Evolutionary conservation across 805 yeast species (phyloP).

Genomic region (Maudiozyma barnettii): DNA sequence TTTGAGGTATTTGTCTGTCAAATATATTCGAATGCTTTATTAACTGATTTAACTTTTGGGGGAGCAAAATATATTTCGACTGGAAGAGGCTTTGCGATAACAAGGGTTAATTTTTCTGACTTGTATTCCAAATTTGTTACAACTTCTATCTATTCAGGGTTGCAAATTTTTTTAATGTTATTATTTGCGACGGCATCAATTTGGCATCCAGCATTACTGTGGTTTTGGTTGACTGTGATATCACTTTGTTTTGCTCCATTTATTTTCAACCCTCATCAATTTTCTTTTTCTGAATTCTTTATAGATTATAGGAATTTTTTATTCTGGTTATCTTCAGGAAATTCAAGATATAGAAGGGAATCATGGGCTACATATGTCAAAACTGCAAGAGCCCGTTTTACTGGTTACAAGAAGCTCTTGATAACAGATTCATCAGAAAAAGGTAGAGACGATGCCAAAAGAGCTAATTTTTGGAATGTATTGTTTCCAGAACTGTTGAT

Average conservation of each 20-base stretch:
- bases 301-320: conserved; percentile 53
- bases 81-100: conserved; percentile 89
- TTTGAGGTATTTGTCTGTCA: conserved; percentile 95
- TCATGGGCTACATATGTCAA: conserved; percentile 79
- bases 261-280: conserved; percentile 70
- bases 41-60: conserved; percentile 73
- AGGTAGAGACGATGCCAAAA: conserved; percentile 52
- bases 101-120: conserved; percentile 61
- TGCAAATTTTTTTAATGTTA: conserved; percentile 56
- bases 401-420: conserved; percentile 77
- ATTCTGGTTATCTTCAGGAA: conserved; percentile 79
- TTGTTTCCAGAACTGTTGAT: conserved; percentile 72
- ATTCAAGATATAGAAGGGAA: conserved; percentile 50
- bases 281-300: conserved; percentile 58
- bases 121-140: conserved; percentile 70
- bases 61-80: conserved; percentile 89
- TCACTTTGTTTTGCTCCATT: conserved; percentile 66
- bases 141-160: conserved; percentile 70
- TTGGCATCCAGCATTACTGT: conserved; percentile 68
- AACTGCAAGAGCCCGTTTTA: conserved; percentile 72
- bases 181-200: conserved; percentile 69
- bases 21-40: conserved; percentile 71
- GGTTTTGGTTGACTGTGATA: conserved; percentile 64
- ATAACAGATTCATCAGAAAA: conserved; percentile 61
- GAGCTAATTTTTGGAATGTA: conserved; percentile 70